Conservation (phyloP, 2,329 filamentous ascomycete species). For the Apiospora phragmitis region DNA sequence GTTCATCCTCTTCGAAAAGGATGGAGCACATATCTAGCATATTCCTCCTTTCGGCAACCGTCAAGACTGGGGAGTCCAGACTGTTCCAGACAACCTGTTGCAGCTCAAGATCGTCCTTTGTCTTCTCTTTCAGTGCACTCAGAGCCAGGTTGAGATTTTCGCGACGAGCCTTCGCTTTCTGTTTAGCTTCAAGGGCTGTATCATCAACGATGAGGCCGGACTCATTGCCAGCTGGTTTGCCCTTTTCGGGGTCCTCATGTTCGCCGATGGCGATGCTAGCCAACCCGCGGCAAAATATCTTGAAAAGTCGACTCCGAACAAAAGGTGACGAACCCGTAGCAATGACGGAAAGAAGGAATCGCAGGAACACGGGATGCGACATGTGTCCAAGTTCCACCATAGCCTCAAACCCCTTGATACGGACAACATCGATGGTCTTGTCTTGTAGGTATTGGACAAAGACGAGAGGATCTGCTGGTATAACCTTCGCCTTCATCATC, state of each 20-base stretch:
- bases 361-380: constrained; percentile 54
- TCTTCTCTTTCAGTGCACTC: constrained; percentile 47
- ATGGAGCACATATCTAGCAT: constrained; percentile 52
- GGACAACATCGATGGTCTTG: constrained; percentile 61
- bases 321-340: constrained; percentile 65
- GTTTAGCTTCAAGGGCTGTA: constrained; percentile 43
- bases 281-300: constrained; percentile 58
- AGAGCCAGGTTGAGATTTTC: constrained; percentile 49
- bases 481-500: constrained; percentile 65
- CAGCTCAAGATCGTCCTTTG: constrained; percentile 45
- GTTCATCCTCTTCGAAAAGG: constrained; percentile 49
- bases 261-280: constrained; percentile 67
- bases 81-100: constrained; percentile 50
- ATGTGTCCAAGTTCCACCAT: constrained; percentile 64
- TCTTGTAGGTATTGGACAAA: constrained; percentile 68
- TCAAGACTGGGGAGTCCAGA: constrained; percentile 47
- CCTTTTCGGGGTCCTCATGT: constrained; percentile 35
- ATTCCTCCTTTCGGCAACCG: constrained; percentile 48
- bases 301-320: constrained; percentile 60
- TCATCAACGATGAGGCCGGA: constrained; percentile 50
- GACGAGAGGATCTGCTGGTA: constrained; percentile 52
- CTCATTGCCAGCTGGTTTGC: constrained; percentile 26
- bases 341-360: constrained; percentile 57
- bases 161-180: constrained; percentile 47
- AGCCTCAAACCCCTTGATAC: constrained; percentile 66